Evolutionary conservation across 2,329 filamentous ascomycete genomes (phyloP).

Genomic region (Scedosporium boydii): DNA sequence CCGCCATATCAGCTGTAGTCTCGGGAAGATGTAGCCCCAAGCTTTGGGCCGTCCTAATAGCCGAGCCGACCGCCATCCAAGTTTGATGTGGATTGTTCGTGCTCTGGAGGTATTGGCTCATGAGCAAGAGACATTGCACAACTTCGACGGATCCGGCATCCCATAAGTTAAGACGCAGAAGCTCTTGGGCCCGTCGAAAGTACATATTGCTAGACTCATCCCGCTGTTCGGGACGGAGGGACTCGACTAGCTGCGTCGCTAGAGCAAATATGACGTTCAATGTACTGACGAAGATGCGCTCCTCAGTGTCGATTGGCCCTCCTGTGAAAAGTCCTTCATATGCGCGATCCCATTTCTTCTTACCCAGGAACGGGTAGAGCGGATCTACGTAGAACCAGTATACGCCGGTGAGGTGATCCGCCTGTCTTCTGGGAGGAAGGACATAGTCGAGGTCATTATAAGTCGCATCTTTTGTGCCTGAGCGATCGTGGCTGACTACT

Average conservation of each 20-base stretch:
- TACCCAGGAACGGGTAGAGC: slow-evolving; percentile 34
- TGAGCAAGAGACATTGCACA: slow-evolving; percentile 36
- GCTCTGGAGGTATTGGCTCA: slow-evolving; percentile 38
- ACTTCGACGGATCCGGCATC: slow-evolving; percentile 30
- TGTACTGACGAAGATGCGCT: slow-evolving; percentile 31
- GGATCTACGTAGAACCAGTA: slow-evolving; percentile 38
- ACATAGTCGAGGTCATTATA: slow-evolving; percentile 24
- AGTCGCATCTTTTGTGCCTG: slow-evolving; percentile 9
- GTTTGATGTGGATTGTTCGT: slow-evolving; percentile 36
- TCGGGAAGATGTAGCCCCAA: slow-evolving; percentile 33
- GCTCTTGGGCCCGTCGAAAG: slow-evolving; percentile 30
- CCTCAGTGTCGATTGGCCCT: slow-evolving; percentile 23
- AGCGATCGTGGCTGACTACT: not conserved
- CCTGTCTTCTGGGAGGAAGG: slow-evolving; percentile 32
- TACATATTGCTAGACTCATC: slow-evolving; percentile 29
- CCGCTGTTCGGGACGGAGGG: slow-evolving; percentile 26
- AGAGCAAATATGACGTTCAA: slow-evolving; percentile 38
- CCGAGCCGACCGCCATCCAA: slow-evolving; percentile 38
- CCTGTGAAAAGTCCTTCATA: slow-evolving; percentile 32
- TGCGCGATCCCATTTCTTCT: slow-evolving; percentile 21
- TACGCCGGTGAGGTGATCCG: slow-evolving; percentile 31
- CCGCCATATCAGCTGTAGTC: slow-evolving; percentile 17
- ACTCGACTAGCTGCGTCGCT: slow-evolving; percentile 32
- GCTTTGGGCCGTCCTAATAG: slow-evolving; percentile 35
- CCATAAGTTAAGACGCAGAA: slow-evolving; percentile 32